Percentiles rank a stretch among this genome's conserved stretches.
phyloP scores from a whole-genome alignment of 106 monocot species.

The Chionographis japonica region DNA sequence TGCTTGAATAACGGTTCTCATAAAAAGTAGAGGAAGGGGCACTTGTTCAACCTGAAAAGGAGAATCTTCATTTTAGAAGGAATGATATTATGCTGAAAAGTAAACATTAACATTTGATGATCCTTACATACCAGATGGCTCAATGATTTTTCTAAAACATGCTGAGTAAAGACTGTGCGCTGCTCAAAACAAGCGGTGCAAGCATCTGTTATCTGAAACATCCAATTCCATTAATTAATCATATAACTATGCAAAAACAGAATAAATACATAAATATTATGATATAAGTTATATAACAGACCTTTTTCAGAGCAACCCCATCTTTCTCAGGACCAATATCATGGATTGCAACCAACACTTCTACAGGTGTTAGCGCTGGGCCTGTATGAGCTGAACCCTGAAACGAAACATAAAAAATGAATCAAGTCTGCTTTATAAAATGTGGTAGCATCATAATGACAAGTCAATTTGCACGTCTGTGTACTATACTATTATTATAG shows the following conservation, averaged over 20 bases:
- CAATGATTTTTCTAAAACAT: constrained; percentile 79
- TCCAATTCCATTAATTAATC: background rate
- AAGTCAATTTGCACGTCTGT: background rate
- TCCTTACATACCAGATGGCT: constrained; percentile 63
- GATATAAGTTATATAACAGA: constrained; percentile 1
- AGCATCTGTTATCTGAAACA: constrained; percentile 80
- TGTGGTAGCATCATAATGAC: background rate
- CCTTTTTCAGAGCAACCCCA: constrained; percentile 82
- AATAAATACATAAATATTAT: background rate
- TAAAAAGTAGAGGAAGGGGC: constrained; percentile 87
- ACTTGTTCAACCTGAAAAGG: constrained; percentile 67
- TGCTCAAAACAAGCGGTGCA: constrained; percentile 99
- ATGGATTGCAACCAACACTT: constrained; percentile 96
- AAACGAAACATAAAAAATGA: constrained; percentile 3
- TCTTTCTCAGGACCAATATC: constrained; percentile 83
- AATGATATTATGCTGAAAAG: background rate
- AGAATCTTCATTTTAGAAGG: constrained; percentile 1
- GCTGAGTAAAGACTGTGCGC: constrained; percentile 93
- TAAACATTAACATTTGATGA: constrained; percentile 1
- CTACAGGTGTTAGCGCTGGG: constrained; percentile 88
- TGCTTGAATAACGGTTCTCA: constrained; percentile 97
- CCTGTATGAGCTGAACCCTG: constrained; percentile 98
- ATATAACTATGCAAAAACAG: background rate
- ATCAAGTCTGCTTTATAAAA: background rate
- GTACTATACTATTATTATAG: no score